A percentile compares a stretch with the other conserved stretches of the same genome.
These are phyloP conservation scores for Euphorbia tirucalli DNA, from an alignment of 345 rosid species.

Conservation along the genomic window DNA sequence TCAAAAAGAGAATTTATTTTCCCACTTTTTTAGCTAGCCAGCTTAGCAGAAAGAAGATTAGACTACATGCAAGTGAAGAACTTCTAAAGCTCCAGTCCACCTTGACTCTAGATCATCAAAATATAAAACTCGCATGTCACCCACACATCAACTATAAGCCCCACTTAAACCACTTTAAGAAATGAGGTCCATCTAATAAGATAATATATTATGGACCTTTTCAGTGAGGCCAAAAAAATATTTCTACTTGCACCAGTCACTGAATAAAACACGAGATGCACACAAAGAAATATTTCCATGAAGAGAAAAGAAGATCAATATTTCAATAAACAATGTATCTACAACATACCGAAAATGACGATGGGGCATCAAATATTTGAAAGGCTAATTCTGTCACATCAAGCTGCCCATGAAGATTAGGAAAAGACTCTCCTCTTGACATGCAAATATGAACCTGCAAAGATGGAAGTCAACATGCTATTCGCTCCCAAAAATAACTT, in stretches of 20 bases:
- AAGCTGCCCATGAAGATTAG: conserved; percentile 89
- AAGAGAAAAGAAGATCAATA: conserved; percentile 18
- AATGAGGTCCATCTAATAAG: neutral
- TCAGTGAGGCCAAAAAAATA: neutral
- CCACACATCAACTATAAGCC: neutral
- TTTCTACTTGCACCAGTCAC: neutral
- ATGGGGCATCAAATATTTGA: conserved; percentile 88
- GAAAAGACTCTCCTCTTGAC: conserved; percentile 92
- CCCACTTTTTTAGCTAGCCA: neutral
- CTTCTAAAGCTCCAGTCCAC: neutral
- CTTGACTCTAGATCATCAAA: neutral
- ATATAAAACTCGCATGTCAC: neutral
- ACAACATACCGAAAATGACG: conserved; percentile 73
- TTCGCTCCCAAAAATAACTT: neutral
- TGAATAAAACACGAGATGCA: conserved; percentile 3
- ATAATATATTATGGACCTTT: conserved; percentile 9
- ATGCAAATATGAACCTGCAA: conserved; percentile 87
- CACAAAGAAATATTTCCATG: conserved; percentile 6
- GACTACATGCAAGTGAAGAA: conserved; percentile 1
- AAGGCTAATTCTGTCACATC: conserved; percentile 80
- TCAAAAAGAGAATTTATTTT: neutral
- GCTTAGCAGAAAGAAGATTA: neutral
- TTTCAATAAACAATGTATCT: conserved; percentile 16
- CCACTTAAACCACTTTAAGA: neutral
- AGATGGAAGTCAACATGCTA: conserved; percentile 11